A percentile compares a stretch with the other conserved stretches of the same genome.
Conservation (phyloP, 441 rosid species). For the Oxalis stricta region DNA sequence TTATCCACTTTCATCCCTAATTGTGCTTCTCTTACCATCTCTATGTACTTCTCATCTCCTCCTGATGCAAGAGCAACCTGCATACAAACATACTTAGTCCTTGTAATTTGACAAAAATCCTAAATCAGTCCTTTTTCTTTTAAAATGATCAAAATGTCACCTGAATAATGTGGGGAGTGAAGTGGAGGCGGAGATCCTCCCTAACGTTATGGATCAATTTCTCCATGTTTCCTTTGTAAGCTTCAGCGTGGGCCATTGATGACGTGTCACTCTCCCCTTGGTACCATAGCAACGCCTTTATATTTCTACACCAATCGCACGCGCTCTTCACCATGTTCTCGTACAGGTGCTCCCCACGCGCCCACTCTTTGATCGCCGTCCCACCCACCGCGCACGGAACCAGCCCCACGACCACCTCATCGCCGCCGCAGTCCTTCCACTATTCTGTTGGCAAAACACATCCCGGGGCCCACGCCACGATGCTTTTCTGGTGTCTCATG, state of each 20-base stretch:
- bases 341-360: slow-evolving; percentile 50
- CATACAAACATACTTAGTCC: too few species aligned
- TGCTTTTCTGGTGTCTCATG: slow-evolving; percentile 40
- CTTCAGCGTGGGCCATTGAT: slow-evolving; percentile 34
- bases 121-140: too few species aligned
- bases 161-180: slow-evolving; percentile 74
- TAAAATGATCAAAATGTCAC: too few species aligned
- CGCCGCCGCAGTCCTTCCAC: slow-evolving; percentile 15
- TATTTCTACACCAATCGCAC: slow-evolving; percentile 46
- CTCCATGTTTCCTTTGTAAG: slow-evolving; percentile 49
- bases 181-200: slow-evolving; percentile 55
- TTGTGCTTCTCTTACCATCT: slow-evolving; percentile 69
- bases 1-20: slow-evolving; percentile 35
- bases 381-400: slow-evolving; percentile 94
- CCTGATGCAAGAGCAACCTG: slow-evolving; percentile 79
- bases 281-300: slow-evolving; percentile 70
- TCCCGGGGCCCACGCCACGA: slow-evolving; percentile 82
- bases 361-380: slow-evolving; percentile 75
- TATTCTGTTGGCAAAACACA: slow-evolving; percentile 48
- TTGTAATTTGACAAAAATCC: too few species aligned
- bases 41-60: slow-evolving; percentile 44
- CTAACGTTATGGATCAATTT: slow-evolving; percentile 37
- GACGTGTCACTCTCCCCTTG: slow-evolving; percentile 87
- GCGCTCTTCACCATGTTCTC: slow-evolving; percentile 64
- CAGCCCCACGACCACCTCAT: slow-evolving; percentile 28